Conservation (phyloP, 768 basidiomycete species). For the Termitomyces sp. region DNA sequence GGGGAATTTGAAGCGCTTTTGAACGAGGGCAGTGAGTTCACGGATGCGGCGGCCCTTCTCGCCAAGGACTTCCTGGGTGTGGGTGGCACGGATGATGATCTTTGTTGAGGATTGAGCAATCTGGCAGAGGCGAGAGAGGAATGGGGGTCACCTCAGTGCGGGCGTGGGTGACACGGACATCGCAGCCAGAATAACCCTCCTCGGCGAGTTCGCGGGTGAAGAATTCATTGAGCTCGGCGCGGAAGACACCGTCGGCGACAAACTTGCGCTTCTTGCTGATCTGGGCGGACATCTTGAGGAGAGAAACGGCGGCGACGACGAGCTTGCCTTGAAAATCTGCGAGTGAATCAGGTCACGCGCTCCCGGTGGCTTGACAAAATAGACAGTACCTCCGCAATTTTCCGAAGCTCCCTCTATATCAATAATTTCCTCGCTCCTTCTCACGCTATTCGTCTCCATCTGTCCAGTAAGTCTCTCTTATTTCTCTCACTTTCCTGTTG, state of each 20-base stretch:
- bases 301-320: constrained; percentile 5
- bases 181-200: constrained; percentile 99
- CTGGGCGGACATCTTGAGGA: constrained; percentile 66
- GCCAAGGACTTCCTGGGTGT: constrained; percentile 97
- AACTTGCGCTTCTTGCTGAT: constrained; percentile 99
- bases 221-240: constrained; percentile 99
- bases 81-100: constrained; percentile 99
- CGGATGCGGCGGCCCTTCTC: constrained; percentile 99
- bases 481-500: neutral
- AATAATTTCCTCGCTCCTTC: neutral
- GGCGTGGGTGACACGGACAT: constrained; percentile 98
- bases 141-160: constrained; percentile 75
- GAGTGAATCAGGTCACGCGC: constrained; percentile 8
- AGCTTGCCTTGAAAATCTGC: constrained; percentile 4
- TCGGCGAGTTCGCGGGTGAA: constrained; percentile 97
- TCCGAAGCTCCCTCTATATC: constrained; percentile 15
- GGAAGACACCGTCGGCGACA: constrained; percentile 97
- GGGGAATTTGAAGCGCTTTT: constrained; percentile 99
- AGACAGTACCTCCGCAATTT: constrained; percentile 21
- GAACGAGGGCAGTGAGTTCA: constrained; percentile 95
- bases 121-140: neutral
- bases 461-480: constrained; percentile 5
- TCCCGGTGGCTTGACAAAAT: constrained; percentile 21
- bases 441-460: neutral
- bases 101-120: constrained; percentile 22